Evolutionary conservation across 768 basidiomycete species (phyloP).

Genomic region (Collybia nuda): DNA sequence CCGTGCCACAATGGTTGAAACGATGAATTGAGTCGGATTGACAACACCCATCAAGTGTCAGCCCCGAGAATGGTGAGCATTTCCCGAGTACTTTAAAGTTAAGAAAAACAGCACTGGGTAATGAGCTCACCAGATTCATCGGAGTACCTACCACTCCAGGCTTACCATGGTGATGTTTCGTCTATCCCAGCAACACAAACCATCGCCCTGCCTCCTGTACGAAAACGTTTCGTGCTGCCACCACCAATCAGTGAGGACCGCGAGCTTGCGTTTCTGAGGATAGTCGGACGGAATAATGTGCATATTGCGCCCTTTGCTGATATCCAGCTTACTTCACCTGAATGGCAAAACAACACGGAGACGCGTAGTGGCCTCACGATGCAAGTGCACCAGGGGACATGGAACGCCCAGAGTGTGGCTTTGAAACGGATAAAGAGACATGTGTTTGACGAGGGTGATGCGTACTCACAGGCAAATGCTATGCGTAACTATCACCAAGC

Average conservation of each 20-base stretch:
- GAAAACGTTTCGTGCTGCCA: not conserved
- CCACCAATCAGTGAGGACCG: not conserved
- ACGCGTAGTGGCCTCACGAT: not conserved
- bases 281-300: conserved; percentile 1
- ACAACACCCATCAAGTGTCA: too few species aligned
- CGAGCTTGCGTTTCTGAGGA: conserved; percentile 3
- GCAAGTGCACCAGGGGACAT: not conserved
- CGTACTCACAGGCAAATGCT: not conserved
- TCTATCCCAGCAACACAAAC: not conserved
- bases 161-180: not conserved
- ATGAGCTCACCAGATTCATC: not conserved
- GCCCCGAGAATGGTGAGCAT: too few species aligned
- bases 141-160: not conserved
- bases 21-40: too few species aligned
- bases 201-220: not conserved
- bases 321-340: not conserved
- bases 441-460: not conserved
- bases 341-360: not conserved
- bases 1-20: too few species aligned
- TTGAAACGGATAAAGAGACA: conserved; percentile 1
- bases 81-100: too few species aligned
- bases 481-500: not conserved
- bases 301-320: not conserved
- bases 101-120: not conserved
- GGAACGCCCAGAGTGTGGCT: not conserved